Conservation (phyloP, 116 monocot genomes). For the Dioscorea cayenensis region DNA sequence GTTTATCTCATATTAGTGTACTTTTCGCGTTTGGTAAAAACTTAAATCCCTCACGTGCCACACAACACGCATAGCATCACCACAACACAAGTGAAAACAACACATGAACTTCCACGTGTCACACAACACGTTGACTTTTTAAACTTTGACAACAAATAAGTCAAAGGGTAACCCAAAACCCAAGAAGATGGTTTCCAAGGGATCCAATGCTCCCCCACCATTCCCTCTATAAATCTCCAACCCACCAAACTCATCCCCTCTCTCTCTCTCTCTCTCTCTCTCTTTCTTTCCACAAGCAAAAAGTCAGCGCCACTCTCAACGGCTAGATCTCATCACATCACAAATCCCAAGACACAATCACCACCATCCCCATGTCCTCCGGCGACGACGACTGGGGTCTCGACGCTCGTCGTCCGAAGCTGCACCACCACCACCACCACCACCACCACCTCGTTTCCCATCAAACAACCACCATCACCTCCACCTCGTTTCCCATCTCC, state of each 20-base stretch:
- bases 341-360: neutral
- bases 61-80: too few relatives aligned
- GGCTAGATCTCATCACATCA: neutral
- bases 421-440: neutral
- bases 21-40: too few relatives aligned
- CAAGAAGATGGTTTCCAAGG: neutral
- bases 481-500: neutral
- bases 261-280: neutral
- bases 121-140: too few relatives aligned
- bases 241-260: neutral
- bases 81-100: too few relatives aligned
- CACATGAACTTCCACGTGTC: too few relatives aligned
- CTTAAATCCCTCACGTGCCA: too few relatives aligned
- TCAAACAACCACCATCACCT: neutral
- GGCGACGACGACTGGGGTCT: constrained; percentile 27
- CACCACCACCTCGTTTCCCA: neutral
- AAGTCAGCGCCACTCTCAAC: constrained; percentile 1
- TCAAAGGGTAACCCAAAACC: neutral
- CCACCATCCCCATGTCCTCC: neutral
- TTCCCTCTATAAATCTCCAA: too few relatives aligned
- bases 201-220: neutral
- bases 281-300: neutral
- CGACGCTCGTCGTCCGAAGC: constrained; percentile 24
- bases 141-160: neutral
- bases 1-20: too few relatives aligned